Percentiles rank a stretch among this genome's conserved stretches.
Conservation (phyloP, 2,329 filamentous ascomycete species). For the Colletotrichum sp. region DNA sequence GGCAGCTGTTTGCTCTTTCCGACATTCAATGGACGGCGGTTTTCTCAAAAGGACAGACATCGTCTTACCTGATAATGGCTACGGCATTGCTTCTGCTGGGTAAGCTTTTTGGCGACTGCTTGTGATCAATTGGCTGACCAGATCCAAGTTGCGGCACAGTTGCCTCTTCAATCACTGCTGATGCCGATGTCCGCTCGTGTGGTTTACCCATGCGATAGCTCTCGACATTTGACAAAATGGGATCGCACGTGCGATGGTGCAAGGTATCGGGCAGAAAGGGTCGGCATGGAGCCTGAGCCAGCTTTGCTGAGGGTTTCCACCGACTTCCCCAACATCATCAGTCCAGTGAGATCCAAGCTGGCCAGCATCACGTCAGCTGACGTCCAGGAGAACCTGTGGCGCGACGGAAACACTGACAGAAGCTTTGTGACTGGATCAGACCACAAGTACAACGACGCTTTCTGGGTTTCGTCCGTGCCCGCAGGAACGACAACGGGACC, state of each 20-base stretch:
- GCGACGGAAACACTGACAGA: background rate
- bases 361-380: constrained; percentile 9
- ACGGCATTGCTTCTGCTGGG: constrained; percentile 4
- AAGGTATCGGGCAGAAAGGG: background rate
- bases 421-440: constrained; percentile 4
- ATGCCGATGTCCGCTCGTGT: constrained; percentile 7
- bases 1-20: constrained; percentile 16
- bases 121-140: background rate
- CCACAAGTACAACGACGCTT: constrained; percentile 8
- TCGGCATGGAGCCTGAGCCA: constrained; percentile 14
- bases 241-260: background rate
- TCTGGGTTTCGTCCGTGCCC: constrained; percentile 18
- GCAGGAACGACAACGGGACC: constrained; percentile 9
- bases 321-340: background rate
- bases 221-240: constrained; percentile 3
- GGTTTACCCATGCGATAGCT: constrained; percentile 10
- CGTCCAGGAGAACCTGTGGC: constrained; percentile 17
- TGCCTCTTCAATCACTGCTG: constrained; percentile 10
- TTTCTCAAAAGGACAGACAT: background rate
- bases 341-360: background rate
- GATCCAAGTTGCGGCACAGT: background rate
- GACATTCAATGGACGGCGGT: constrained; percentile 16
- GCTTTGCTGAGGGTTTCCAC: background rate
- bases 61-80: constrained; percentile 3
- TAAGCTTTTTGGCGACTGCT: background rate